Evolutionary conservation across 23 red algal species (phyloP), one percentile per base, ranked within the genome.

Genomic region (Chondrus crispus): DNA sequence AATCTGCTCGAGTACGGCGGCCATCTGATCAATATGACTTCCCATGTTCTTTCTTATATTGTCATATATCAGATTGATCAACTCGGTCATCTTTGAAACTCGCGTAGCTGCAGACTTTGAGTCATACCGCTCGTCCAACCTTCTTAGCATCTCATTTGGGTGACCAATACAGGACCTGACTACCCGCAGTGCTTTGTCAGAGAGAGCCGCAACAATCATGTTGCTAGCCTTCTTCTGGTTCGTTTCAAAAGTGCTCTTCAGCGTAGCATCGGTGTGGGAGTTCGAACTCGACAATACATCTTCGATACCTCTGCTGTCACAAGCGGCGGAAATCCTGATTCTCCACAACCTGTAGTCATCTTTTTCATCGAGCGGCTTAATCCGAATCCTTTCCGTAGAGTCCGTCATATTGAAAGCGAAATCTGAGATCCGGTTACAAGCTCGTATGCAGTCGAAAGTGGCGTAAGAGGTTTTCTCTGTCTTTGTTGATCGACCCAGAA

Each of bases 221-320:
- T 38, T 38, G 43, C 70, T 76, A 76, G 70, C 70, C 41, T 76
- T 76, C 70, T 76, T 76, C 70, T 76, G 32, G 43, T 7, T 76
- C 30, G 43, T 26, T 38, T 76, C 70, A 4, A 38, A 76, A 39
- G 33, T 38, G 6, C 24, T 45, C 4, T 76, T 76, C 70, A 39
- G 33, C 70, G 33, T 38, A 5, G 33, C 70, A 76, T 76, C 70
- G 38, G 35, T 76, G 41, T 38, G 6, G 70, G 70, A 76, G 33
- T 76, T 5, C 13, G 70, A 12, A n/a, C 41, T 24, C 38, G 70
- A 7, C 3, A 76, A 39, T 16, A 62, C 80, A 41, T 62, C 55
- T 29, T 33, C 80, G n/a, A 63, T 84, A 36, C 80, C 52, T 38
- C 41, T 62, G 37, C 50, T 41, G 9, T 84, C 51, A 63, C 80